Evolutionary conservation across 2,329 filamentous ascomycete genomes (phyloP), one percentile per base, ranked within the genome.

Genomic region (Alternaria postmessia): DNA sequence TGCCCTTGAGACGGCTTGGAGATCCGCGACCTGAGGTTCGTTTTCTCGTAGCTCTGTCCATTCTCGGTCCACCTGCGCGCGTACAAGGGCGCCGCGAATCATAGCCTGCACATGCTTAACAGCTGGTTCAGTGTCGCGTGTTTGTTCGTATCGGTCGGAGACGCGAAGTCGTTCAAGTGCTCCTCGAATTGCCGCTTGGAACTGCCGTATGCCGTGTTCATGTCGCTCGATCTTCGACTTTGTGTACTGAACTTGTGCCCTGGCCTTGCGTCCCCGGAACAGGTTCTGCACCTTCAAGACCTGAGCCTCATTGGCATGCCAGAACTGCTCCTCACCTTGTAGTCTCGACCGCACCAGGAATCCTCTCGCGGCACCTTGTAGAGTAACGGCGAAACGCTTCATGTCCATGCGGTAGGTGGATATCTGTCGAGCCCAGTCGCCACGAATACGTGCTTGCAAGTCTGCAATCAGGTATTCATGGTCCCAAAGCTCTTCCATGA

Each of bases 401-500:
- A 97, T 97, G 66, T 89, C 87, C 58, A 95, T 82, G 48, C 91
- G 88, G 79, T 97, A 97, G 62, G 88, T 87, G 66, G 90, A 87
- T 58, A 98, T 87, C 76, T 97, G 93, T 46, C 94, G 86, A 2
- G 92, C 87, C 80, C 92, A 97, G 71, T 96, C 93, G 54, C 93
- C 96, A 60, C 95, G 89, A 56, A 98, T 91, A 39, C 90, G 88
- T 7, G 94, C 88, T 77, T 99, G 96, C 9, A 99, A 83, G 53
- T 96, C 90, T 43, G 94, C 81, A 28, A 99, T 80, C 77, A 86
- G 84, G 26, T 89, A 85, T 78, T 99, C 95, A 12, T 87, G 85
- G 63, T 95, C 91, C 95, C 95, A 99, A 4, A 99, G 85, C 43
- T 87, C 81, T 71, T 97, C 91, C 95, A 99, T 98, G 55, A 88